Evolutionary conservation across 352 stramenopile genomes (phyloP).

Genomic region (Phytophthora rubi): DNA sequence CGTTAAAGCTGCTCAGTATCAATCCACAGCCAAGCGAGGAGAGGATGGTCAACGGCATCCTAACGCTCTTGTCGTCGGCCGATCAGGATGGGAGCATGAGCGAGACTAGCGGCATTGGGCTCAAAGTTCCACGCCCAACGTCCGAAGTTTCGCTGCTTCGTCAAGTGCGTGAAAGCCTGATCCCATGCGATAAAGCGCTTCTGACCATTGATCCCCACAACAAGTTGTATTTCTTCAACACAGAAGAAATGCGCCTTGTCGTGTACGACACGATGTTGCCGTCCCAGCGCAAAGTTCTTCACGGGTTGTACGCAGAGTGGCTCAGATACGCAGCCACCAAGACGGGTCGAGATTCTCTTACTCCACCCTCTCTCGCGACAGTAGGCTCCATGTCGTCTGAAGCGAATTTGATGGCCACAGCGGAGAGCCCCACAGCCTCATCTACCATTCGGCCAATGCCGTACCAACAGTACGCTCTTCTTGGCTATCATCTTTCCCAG

Average conservation of each 20-base stretch:
- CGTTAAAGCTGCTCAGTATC: conserved; percentile 73
- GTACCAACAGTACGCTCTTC: conserved; percentile 67
- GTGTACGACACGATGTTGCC: conserved; percentile 60
- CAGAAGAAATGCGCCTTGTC: conserved; percentile 59
- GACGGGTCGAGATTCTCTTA: background rate
- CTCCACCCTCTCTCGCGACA: conserved; percentile 14
- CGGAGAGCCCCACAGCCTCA: conserved; percentile 3
- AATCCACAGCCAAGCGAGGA: conserved; percentile 71
- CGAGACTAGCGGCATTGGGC: conserved; percentile 32
- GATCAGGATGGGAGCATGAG: conserved; percentile 47
- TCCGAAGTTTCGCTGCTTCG: conserved; percentile 47
- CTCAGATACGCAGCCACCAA: conserved; percentile 42
- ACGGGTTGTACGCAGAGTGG: conserved; percentile 67
- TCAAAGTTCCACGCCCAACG: conserved; percentile 51
- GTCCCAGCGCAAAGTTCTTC: conserved; percentile 69
- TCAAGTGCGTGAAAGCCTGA: conserved; percentile 65
- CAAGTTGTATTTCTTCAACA: conserved; percentile 72
- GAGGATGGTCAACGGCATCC: conserved; percentile 58
- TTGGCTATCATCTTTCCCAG: conserved; percentile 72
- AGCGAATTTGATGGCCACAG: conserved; percentile 4
- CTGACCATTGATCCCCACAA: conserved; percentile 53
- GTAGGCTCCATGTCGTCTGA: conserved; percentile 13
- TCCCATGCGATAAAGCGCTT: conserved; percentile 67
- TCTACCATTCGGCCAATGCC: conserved; percentile 25
- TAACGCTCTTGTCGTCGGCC: conserved; percentile 49